Base-by-base conservation (phyloP, 2,329 filamentous ascomycete genomes). In the Stagonosporopsis vannaccii region DNA sequence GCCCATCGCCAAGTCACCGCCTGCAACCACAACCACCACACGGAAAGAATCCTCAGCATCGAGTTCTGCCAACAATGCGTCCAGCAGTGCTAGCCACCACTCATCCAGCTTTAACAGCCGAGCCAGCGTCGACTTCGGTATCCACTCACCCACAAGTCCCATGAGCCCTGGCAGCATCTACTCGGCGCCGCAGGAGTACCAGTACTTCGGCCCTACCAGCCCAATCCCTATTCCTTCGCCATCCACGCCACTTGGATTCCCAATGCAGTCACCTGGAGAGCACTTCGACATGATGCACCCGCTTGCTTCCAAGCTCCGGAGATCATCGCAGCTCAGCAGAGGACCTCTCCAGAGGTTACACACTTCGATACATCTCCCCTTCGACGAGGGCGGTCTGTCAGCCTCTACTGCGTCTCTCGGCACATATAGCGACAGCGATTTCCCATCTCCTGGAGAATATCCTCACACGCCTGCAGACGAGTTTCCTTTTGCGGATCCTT, bases 1-100 rank as follows among this genome's bases (percentile, higher is more conserved):
- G 55, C 87, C 87, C 9, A 78, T 89, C 47, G 81, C 82, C 35
- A 82, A 81, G 49, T 76, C 78, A 49, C 71, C 71, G 19, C 64
- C 68, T 39, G 62, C 68, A 26, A 62, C 61, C 39, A 56, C 66
- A 32, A 65, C 64, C 37, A 56, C 66, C 8, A 61, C 69, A 35
- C 69, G 68, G 48, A 70, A 72, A 17, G 70, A 74, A 44, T 67
- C 72, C 0, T 61, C 60, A 12, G 63, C 70, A 8, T 58, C 61
- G 20, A 61, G 58, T 35, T 65, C 64, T 19, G 55, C 63, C 6
- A 58, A 63, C 17, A 61, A 60, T 41, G 44, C 47, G 9, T 55
- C 63, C 39, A 61, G 59, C 42, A 59, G 56, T 42, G 53, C 68
- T 17, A 67, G 67, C 43, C 68, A 67, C 45, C 62, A 63, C n/a